Evolutionary conservation across 2,329 filamentous ascomycete genomes (phyloP).

Genomic region (Fusarium sp.): DNA sequence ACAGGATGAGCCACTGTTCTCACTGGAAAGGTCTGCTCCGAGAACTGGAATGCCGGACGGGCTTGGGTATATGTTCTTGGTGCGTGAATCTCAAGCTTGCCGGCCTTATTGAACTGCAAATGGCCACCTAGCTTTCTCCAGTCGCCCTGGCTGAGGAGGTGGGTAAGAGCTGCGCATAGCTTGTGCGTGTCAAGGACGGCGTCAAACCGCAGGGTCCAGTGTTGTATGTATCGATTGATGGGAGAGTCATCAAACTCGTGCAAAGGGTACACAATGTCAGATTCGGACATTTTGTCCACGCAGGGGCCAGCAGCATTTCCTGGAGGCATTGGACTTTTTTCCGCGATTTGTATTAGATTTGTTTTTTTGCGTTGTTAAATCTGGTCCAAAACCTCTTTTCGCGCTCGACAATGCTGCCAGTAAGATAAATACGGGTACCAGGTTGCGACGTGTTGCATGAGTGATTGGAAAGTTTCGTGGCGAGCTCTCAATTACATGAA

Average conservation of each 20-base stretch:
- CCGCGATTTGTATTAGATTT: background rate
- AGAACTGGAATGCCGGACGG: slow-evolving; percentile 5
- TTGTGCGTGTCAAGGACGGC: background rate
- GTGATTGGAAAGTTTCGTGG: background rate
- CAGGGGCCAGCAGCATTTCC: background rate
- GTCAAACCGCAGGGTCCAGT: slow-evolving; percentile 6
- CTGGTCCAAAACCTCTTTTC: too few relatives aligned
- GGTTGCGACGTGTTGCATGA: background rate
- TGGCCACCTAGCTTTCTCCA: slow-evolving; percentile 7
- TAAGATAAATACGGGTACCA: too few relatives aligned
- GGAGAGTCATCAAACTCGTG: slow-evolving; percentile 11
- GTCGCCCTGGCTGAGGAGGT: background rate
- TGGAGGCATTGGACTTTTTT: background rate
- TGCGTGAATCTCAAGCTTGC: slow-evolving; percentile 3
- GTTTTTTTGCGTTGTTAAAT: too few relatives aligned
- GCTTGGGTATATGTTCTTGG: background rate
- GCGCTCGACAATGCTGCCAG: background rate
- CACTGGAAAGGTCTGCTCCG: background rate
- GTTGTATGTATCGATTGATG: slow-evolving; percentile 10
- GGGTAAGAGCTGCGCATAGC: background rate
- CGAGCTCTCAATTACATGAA: background rate
- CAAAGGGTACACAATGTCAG: background rate
- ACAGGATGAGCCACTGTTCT: background rate
- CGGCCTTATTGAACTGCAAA: background rate
- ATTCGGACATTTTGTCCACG: background rate